Conservation (phyloP, 2,329 filamentous ascomycete species). For the Microsporum audouinii region DNA sequence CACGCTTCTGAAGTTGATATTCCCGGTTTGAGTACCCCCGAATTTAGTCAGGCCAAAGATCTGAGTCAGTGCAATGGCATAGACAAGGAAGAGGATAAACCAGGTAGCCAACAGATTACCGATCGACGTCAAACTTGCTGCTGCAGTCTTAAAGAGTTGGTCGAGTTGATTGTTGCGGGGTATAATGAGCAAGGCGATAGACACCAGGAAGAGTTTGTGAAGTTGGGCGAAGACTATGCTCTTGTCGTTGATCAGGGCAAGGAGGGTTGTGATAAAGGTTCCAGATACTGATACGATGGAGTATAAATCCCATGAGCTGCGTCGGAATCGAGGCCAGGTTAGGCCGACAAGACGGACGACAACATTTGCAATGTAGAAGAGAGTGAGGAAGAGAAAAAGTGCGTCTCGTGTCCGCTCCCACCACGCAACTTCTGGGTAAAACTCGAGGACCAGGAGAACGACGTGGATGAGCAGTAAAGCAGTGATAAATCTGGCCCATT, state of each 20-base stretch:
- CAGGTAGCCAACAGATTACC: slow-evolving; percentile 88
- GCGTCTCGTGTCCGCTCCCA: slow-evolving; percentile 62
- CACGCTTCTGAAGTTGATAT: slow-evolving; percentile 86
- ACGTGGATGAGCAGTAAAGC: slow-evolving; percentile 70
- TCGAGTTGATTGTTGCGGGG: slow-evolving; percentile 94
- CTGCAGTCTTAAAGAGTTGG: slow-evolving; percentile 96
- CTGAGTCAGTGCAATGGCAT: slow-evolving; percentile 91
- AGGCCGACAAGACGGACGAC: slow-evolving; percentile 74
- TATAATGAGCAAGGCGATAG: slow-evolving; percentile 79
- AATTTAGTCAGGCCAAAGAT: slow-evolving; percentile 92
- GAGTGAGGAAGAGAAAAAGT: slow-evolving; percentile 68
- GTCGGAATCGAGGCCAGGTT: slow-evolving; percentile 81
- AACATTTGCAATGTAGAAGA: slow-evolving; percentile 75
- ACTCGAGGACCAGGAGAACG: slow-evolving; percentile 72
- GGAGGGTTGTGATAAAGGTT: slow-evolving; percentile 68
- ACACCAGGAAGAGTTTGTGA: slow-evolving; percentile 89
- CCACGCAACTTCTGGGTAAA: slow-evolving; percentile 57
- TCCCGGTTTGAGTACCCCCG: slow-evolving; percentile 56
- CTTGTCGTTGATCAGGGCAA: slow-evolving; percentile 52
- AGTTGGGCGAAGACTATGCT: slow-evolving; percentile 59
- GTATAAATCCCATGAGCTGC: slow-evolving; percentile 92
- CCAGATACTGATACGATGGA: slow-evolving; percentile 69
- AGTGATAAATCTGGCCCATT: slow-evolving; percentile 79
- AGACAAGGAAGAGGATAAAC: slow-evolving; percentile 94
- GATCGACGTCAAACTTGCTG: slow-evolving; percentile 82